A percentile compares a stretch with the other conserved stretches of the same genome.
Conservation (phyloP, 352 stramenopile species). For the Phytophthora melonis region DNA sequence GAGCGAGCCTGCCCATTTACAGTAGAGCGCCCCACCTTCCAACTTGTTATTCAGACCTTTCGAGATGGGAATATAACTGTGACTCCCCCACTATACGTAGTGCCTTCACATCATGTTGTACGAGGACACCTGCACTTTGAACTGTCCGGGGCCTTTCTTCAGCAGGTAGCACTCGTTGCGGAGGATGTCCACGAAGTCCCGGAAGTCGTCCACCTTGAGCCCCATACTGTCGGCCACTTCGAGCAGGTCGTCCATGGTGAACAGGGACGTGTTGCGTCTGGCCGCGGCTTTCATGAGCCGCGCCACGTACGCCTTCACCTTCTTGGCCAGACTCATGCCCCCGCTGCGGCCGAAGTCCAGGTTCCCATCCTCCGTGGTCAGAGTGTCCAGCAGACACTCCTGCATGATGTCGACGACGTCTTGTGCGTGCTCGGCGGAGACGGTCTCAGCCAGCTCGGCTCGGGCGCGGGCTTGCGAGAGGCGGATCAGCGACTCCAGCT, state of each 20-base stretch:
- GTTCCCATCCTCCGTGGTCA: conserved; percentile 87
- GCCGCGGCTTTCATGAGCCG: conserved; percentile 77
- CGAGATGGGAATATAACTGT: conserved; percentile 31
- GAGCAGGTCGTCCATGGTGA: conserved; percentile 81
- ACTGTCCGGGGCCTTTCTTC: conserved; percentile 84
- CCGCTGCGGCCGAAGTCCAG: conserved; percentile 88
- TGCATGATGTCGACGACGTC: conserved; percentile 98
- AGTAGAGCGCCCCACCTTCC: neutral
- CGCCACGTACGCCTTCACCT: conserved; percentile 86
- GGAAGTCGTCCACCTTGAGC: conserved; percentile 83
- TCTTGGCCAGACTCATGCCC: conserved; percentile 73
- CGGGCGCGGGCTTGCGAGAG: conserved; percentile 94
- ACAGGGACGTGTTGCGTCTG: conserved; percentile 65
- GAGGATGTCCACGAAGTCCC: conserved; percentile 88
- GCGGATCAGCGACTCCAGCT: conserved; percentile 95
- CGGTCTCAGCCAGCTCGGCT: conserved; percentile 93
- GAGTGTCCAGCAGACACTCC: conserved; percentile 92
- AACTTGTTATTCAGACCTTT: conserved; percentile 20
- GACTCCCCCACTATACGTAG: neutral
- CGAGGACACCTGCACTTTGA: conserved; percentile 77
- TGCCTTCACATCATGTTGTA: conserved; percentile 49
- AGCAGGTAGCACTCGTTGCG: conserved; percentile 88
- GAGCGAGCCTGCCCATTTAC: neutral
- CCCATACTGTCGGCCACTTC: conserved; percentile 79
- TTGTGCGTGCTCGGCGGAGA: conserved; percentile 94